Base-by-base conservation (phyloP, 495 filamentous ascomycete genomes). In the Penicillium turbatum region DNA sequence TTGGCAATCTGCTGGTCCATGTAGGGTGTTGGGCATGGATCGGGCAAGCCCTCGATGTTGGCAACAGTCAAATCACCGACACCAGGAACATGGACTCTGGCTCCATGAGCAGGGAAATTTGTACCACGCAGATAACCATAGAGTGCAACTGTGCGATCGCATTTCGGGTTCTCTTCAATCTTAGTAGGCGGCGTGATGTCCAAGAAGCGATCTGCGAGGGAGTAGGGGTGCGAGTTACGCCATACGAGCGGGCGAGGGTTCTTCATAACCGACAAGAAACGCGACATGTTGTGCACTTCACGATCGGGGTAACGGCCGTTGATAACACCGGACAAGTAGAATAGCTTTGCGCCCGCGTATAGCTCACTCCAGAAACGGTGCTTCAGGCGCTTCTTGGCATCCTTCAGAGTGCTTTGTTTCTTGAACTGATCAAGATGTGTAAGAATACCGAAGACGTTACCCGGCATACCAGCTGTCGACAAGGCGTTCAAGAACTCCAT, bases 401-500 rank as follows among this genome's bases (percentile, higher is more conserved):
- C 83, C 59, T 86, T 88, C 27, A 98, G 70, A 2, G 90, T 86
- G 55, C 90, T 89, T 44, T 93, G 93, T 57, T 93, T 96, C 69
- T 84, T 83, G 75, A 97, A 98, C 3, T 97, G 78, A 69, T 98
- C 93, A 35, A 98, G 78, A 79, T 97, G 95, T 12, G 93, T 97
- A 26, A 97, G 79, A 44, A 98, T 91, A 26, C 95, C 95, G 64
- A 97, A 97, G 17, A 98, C 90, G 61, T 98, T 98, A 54, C 92
- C 92, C 8, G 93, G 93, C 90, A 98, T 95, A 67, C 93, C 93
- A 47, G 87, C 92, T 9, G 89, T 80, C 6, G 88, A 83, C 48
- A 97, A 73, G 38, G 95, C 84, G 61, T 96, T 97, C 63, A 98
- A 70, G 60, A 98, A 98, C 69, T 98, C 93, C 95, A 98, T 97